Conservation (phyloP, 305 asterid genomes). For the Withania somnifera region DNA sequence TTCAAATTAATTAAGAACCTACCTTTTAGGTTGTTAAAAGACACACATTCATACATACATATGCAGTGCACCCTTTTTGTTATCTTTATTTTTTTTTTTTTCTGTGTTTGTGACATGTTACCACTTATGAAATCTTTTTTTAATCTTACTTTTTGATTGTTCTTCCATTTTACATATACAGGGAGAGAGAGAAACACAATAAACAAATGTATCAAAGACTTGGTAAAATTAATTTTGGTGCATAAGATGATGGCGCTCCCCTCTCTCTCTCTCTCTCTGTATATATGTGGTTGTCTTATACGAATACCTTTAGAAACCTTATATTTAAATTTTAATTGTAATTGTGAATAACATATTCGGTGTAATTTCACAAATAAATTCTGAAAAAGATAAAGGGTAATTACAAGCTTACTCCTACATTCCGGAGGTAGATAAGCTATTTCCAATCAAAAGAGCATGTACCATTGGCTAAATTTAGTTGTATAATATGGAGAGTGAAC, state of each 20-base stretch:
- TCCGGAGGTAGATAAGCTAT: too few relatives aligned
- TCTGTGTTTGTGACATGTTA: conserved; percentile 20
- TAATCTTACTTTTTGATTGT: conserved; percentile 25
- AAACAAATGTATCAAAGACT: neutral
- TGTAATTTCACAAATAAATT: too few relatives aligned
- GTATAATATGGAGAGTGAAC: too few relatives aligned
- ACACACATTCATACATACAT: too few relatives aligned
- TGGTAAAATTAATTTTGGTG: neutral
- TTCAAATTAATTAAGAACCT: conserved; percentile 8
- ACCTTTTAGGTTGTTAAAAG: conserved; percentile 18
- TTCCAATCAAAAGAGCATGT: too few relatives aligned
- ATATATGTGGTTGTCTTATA: neutral
- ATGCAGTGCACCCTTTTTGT: conserved; percentile 9
- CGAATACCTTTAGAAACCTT: too few relatives aligned
- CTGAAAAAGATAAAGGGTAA: too few relatives aligned
- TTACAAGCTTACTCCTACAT: too few relatives aligned
- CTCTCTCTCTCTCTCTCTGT: too few relatives aligned
- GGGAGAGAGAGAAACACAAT: neutral
- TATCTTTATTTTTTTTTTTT: conserved; percentile 17
- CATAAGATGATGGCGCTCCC: neutral
- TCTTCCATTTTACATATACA: conserved; percentile 2
- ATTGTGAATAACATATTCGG: too few relatives aligned
- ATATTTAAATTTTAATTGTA: too few relatives aligned
- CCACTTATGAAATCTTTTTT: conserved; percentile 9
- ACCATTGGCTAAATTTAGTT: too few relatives aligned